Evolutionary conservation across 768 basidiomycete species (phyloP), one percentile per base, ranked within the genome.

Genomic region (Vararia minispora): DNA sequence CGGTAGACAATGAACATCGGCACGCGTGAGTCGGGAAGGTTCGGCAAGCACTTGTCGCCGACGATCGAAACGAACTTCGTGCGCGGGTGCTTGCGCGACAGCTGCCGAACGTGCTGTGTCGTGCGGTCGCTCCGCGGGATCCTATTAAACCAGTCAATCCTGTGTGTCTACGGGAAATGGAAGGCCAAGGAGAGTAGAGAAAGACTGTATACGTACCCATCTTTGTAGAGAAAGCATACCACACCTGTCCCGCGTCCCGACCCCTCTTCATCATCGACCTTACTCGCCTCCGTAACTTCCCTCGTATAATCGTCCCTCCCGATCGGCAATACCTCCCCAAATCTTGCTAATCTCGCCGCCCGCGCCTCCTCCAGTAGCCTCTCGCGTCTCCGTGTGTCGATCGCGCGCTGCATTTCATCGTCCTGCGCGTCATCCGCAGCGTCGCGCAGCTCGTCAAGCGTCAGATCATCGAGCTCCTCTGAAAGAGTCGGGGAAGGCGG

Each of bases 21-120:
- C 28, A 90, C 61, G 36, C 90, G 78, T 26, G 74, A 68, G 50
- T 97, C 95, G 11, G 92, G 94, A 25, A 98, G 78, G 59, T 97
- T 82, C n/a, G 86, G 79, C 50, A 99, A 95, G 63, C 90, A 94
- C 58, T 90, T 90, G 61, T 87, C 75, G 26, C 91, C 90, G 3
- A 91, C 76, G 50, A 98, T 98, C 9, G 87, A 89, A 44, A 97
- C 83, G 49, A 99, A 95, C 62, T 98, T 98, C 9, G 91, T 86
- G 33, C 81, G 79, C 2, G 91, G 87, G 57, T 94, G 82, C 37
- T 76, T 74, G n/a, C 64, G 65, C 2, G 95, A 89, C 5, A 99
- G 68, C 1, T 65, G 66, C 4, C 66, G 66, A 20, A 98, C 59
- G 36, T 92, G 79, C 20, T 68, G 60, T 36, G 72, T 74, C 9